A percentile compares a stretch with the other conserved stretches of the same genome.
Evolutionary conservation across 2,329 filamentous ascomycete species (phyloP).

Genomic region (Aspergillus piperis): DNA sequence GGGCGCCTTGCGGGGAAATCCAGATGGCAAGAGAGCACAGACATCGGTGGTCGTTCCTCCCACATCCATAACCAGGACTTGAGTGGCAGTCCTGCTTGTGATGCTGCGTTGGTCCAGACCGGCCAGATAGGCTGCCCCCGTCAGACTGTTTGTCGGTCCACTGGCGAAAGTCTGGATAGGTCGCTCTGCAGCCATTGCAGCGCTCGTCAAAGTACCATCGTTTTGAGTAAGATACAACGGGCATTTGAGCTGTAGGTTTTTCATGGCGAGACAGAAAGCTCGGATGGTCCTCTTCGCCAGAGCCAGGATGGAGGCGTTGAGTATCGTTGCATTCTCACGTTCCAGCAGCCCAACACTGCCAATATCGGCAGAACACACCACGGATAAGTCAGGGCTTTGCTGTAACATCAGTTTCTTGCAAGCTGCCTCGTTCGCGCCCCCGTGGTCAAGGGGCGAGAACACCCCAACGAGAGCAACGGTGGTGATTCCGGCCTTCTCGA

Average conservation of each 20-base stretch:
- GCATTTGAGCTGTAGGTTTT: slow-evolving; percentile 46
- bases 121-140: slow-evolving; percentile 48
- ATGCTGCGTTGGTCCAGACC: not conserved
- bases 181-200: slow-evolving; percentile 48
- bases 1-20: slow-evolving; percentile 62
- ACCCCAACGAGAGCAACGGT: slow-evolving; percentile 59
- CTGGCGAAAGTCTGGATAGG: slow-evolving; percentile 56
- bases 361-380: slow-evolving; percentile 55
- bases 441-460: slow-evolving; percentile 60
- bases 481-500: slow-evolving; percentile 47
- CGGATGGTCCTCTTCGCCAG: slow-evolving; percentile 50
- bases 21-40: slow-evolving; percentile 58
- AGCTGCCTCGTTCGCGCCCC: slow-evolving; percentile 22
- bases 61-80: slow-evolving; percentile 56
- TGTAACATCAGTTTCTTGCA: slow-evolving; percentile 13
- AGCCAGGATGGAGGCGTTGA: slow-evolving; percentile 52
- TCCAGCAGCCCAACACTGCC: slow-evolving; percentile 54
- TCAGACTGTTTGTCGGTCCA: slow-evolving; percentile 56
- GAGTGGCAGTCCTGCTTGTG: not conserved
- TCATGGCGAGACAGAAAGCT: slow-evolving; percentile 50
- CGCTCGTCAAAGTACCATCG: slow-evolving; percentile 53
- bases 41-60: slow-evolving; percentile 65
- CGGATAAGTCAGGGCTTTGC: slow-evolving; percentile 19
- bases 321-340: slow-evolving; percentile 54
- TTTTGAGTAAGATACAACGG: slow-evolving; percentile 56